phyloP scores from a whole-genome alignment of 306 rosid genomes.

The Prunus salicina region DNA sequence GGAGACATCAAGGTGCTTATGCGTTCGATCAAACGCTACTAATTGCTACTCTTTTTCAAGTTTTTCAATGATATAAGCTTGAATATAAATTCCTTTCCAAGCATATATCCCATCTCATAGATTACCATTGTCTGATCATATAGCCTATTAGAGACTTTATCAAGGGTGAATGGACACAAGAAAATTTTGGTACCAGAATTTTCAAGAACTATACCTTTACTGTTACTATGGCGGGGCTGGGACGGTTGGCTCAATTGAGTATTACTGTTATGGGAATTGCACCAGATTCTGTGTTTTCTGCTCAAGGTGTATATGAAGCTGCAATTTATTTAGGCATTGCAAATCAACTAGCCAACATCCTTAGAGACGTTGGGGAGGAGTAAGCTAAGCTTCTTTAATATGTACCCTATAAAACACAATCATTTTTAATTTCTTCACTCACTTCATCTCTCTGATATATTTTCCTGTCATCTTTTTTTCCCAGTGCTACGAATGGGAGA shows the following conservation, averaged over 20 bases:
- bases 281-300: slow-evolving; percentile 47
- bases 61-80: no score
- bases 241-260: slow-evolving; percentile 81
- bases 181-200: slow-evolving; percentile 55
- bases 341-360: slow-evolving; percentile 83
- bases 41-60: no score
- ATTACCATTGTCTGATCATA: neutral
- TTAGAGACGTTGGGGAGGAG: slow-evolving; percentile 96
- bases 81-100: no score
- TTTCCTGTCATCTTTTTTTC: neutral
- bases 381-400: slow-evolving; percentile 31
- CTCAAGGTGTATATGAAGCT: slow-evolving; percentile 52
- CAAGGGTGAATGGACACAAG: slow-evolving; percentile 80
- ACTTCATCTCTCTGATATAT: neutral
- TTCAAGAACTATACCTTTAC: slow-evolving; percentile 74
- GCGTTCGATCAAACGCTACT: no score
- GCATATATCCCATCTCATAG: neutral
- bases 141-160: slow-evolving; percentile 83
- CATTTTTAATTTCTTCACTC: neutral
- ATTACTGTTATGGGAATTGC: slow-evolving; percentile 88
- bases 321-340: slow-evolving; percentile 81
- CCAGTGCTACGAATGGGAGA: slow-evolving; percentile 80
- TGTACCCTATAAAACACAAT: neutral
- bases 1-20: slow-evolving; percentile 61
- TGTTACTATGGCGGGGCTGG: slow-evolving; percentile 86